Evolutionary conservation across 768 basidiomycete species (phyloP).

Genomic region (Auriscalpium orientale): DNA sequence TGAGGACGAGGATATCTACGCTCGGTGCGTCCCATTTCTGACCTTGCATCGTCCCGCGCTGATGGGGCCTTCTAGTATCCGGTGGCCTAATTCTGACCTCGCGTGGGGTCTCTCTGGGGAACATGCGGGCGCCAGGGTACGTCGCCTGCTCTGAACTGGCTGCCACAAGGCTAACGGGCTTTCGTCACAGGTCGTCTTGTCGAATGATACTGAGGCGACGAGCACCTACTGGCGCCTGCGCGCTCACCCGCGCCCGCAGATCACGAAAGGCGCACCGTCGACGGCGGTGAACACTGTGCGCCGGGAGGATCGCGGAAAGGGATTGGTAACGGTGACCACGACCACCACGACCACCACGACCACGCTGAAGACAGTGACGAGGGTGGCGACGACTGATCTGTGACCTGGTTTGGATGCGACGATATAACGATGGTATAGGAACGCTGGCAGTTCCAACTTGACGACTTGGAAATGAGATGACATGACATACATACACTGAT

Average conservation of each 20-base stretch:
- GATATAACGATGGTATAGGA: background rate
- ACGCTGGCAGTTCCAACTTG: background rate
- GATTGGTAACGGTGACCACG: constrained; percentile 10
- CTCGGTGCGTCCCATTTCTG: constrained; percentile 3
- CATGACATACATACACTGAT: no score
- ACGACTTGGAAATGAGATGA: no score
- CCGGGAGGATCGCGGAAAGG: background rate
- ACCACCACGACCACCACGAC: constrained; percentile 14
- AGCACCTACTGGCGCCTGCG: constrained; percentile 13
- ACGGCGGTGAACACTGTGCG: constrained; percentile 7
- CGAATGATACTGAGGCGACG: constrained; percentile 8
- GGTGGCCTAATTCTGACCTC: constrained; percentile 12
- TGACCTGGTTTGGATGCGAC: background rate
- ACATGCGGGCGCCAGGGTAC: constrained; percentile 10
- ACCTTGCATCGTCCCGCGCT: background rate
- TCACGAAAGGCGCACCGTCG: constrained; percentile 11
- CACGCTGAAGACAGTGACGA: constrained; percentile 12
- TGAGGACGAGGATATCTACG: constrained; percentile 9
- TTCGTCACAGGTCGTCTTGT: constrained; percentile 5
- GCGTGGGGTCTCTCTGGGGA: constrained; percentile 7
- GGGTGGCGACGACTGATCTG: constrained; percentile 7
- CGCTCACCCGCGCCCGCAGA: constrained; percentile 11
- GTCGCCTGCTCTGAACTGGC: background rate
- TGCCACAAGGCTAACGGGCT: background rate
- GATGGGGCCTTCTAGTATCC: constrained; percentile 4